Conservation (phyloP, 768 basidiomycete genomes). For the Clavaria fumosa region DNA sequence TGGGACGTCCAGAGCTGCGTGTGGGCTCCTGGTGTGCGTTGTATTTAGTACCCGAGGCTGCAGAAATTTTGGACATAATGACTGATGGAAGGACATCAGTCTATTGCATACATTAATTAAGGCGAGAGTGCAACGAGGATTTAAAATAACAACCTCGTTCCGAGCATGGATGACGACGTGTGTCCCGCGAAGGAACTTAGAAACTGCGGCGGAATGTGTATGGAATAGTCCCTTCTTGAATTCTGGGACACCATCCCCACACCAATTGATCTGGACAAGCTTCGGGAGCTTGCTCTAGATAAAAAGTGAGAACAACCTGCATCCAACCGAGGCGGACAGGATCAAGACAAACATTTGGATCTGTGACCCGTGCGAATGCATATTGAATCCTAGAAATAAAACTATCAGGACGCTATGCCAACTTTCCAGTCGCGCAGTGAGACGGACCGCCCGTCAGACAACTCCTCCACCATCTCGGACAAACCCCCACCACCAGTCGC, state of each 20-base stretch:
- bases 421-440: too few species aligned
- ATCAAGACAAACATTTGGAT: constrained; percentile 54
- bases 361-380: constrained; percentile 73
- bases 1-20: constrained; percentile 62
- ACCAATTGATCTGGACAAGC: constrained; percentile 95
- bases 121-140: too few species aligned
- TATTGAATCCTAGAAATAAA: constrained; percentile 92
- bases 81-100: constrained; percentile 64
- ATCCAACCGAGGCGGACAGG: not conserved
- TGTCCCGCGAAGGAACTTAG: constrained; percentile 63
- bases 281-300: constrained; percentile 67
- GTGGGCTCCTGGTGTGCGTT: constrained; percentile 67
- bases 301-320: constrained; percentile 3
- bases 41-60: constrained; percentile 84
- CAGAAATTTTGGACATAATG: constrained; percentile 79
- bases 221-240: constrained; percentile 87
- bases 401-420: too few species aligned
- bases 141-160: constrained; percentile 80
- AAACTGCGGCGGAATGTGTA: constrained; percentile 69
- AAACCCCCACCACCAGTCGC: constrained; percentile 75
- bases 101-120: too few species aligned
- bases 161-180: constrained; percentile 81
- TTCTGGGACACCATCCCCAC: constrained; percentile 92
- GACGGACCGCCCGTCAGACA: constrained; percentile 83
- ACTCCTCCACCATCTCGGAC: constrained; percentile 86